phyloP scores from a whole-genome alignment of 805 yeast genomes.

The Wickerhamiella sorbophila region DNA sequence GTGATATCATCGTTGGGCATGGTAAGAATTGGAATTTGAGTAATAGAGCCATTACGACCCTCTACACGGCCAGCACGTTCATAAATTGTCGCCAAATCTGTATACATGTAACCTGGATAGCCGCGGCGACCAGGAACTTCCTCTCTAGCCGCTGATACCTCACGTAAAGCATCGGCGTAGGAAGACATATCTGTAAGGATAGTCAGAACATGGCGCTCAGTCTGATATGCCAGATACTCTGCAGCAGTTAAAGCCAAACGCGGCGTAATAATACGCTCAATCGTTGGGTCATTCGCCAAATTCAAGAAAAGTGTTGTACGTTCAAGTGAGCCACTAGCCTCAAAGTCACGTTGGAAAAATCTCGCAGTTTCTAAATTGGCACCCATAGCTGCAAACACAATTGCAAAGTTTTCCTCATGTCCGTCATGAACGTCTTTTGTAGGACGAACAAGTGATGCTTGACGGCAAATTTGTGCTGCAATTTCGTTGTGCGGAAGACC shows the following conservation, averaged over 20 bases:
- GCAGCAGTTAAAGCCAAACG: constrained; percentile 98
- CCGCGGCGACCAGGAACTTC: constrained; percentile 99
- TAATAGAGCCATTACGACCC: constrained; percentile 98
- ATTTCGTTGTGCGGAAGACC: constrained; percentile 99
- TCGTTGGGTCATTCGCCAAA: constrained; percentile 98
- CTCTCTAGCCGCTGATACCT: constrained; percentile 99
- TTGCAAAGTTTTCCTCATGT: constrained; percentile 97
- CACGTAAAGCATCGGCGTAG: constrained; percentile 99
- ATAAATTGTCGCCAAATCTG: constrained; percentile 96
- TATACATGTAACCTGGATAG: constrained; percentile 99
- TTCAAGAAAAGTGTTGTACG: constrained; percentile 94
- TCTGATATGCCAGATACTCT: constrained; percentile 95
- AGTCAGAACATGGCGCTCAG: constrained; percentile 97
- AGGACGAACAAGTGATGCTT: constrained; percentile 98
- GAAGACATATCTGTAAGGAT: constrained; percentile 98
- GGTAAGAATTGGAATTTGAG: constrained; percentile 96
- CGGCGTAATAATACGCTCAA: constrained; percentile 98
- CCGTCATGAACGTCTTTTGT: constrained; percentile 99
- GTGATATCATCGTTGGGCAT: constrained; percentile 99
- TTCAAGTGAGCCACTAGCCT: constrained; percentile 96
- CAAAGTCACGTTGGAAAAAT: constrained; percentile 98
- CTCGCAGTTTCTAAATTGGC: constrained; percentile 96
- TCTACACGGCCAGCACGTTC: constrained; percentile 99
- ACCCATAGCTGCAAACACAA: constrained; percentile 99
- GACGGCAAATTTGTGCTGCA: constrained; percentile 99